Evolutionary conservation across 768 basidiomycete genomes (phyloP), one percentile per base, ranked within the genome.

Genomic region (Suillus bovinus): DNA sequence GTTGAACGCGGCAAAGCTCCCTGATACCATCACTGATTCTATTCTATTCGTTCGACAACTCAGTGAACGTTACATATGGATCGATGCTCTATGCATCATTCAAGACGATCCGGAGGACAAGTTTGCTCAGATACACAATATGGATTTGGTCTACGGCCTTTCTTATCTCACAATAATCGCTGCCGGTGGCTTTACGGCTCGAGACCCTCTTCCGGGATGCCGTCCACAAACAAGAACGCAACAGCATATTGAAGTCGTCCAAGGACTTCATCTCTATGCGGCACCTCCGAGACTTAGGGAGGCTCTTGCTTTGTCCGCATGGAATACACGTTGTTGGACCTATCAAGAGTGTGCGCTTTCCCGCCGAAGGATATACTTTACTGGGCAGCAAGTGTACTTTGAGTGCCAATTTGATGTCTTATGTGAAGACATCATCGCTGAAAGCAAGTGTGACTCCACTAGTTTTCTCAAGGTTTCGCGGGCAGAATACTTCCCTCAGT

Each of bases 41-140:
- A 63, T 71, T 1, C 62, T 64, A 5, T 55, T 74, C 11, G 63
- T 66, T 11, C 64, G 42, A 8, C 52, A 57, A 39, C 67, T 74
- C 13, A 65, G 69, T 44, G 63, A 68, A 47, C 66, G 66, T 20
- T 73, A 71, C 39, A 42, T 71, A 20, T 71, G 72, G 70, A 66
- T 73, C 4, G 72, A 71, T 27, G 63, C 70, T 3, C 22, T 71
- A 0, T 71, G 70, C 16, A 73, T 71, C 41, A 60, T 63, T 38
- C 70, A 70, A 50, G 33, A 71, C 17, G 59, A 71, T 14, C 34
- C 34, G 24, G 41, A 42, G 52, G 69, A 69, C 63, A 58, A 64
- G 17, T 55, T 64, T 13, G 22, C 54, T 6, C 71, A 71, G 56
- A 64, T 72, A 22, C 33, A 13, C 38, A 63, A 57, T 20, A 72